Conservation (phyloP, 2,329 filamentous ascomycete species). For the Mycosphaerella arachidis region DNA sequence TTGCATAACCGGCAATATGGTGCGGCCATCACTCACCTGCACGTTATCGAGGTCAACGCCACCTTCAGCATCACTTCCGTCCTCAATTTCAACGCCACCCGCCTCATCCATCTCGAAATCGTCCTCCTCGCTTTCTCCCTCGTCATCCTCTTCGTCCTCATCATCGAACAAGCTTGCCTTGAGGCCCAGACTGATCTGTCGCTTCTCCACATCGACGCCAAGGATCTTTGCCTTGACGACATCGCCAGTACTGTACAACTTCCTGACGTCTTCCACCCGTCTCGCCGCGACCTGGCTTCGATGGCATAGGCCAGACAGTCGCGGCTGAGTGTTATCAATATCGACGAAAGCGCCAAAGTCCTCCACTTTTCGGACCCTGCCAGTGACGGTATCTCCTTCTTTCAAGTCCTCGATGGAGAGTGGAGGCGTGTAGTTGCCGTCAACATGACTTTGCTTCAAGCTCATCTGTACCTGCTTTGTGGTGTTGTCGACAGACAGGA, state of each 20-base stretch:
- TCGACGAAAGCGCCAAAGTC: constrained; percentile 94
- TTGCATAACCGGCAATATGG: constrained; percentile 40
- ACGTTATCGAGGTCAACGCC: constrained; percentile 24
- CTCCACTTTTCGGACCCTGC: constrained; percentile 87
- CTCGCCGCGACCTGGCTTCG: constrained; percentile 86
- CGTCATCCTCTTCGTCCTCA: constrained; percentile 46
- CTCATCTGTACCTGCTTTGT: constrained; percentile 76
- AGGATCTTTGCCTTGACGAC: constrained; percentile 87
- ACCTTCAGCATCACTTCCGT: constrained; percentile 17
- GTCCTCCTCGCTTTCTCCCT: constrained; percentile 36
- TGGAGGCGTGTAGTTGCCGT: constrained; percentile 70
- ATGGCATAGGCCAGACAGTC: constrained; percentile 91
- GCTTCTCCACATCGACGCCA: constrained; percentile 68
- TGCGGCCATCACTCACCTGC: not conserved
- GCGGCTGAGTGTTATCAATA: constrained; percentile 71
- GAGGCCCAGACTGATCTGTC: constrained; percentile 80
- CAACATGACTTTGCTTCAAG: constrained; percentile 78
- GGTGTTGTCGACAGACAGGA: constrained; percentile 65
- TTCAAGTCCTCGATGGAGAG: constrained; percentile 73
- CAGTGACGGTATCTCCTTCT: constrained; percentile 76
- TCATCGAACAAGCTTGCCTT: constrained; percentile 87
- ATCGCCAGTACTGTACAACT: constrained; percentile 86
- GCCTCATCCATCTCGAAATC: constrained; percentile 26
- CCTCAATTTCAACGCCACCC: constrained; percentile 34
- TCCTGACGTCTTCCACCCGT: constrained; percentile 74